Percentiles rank a stretch among this genome's conserved stretches.
phyloP scores from a whole-genome alignment of 2,329 filamentous ascomycete genomes.

The Pseudonectria foliicola region DNA sequence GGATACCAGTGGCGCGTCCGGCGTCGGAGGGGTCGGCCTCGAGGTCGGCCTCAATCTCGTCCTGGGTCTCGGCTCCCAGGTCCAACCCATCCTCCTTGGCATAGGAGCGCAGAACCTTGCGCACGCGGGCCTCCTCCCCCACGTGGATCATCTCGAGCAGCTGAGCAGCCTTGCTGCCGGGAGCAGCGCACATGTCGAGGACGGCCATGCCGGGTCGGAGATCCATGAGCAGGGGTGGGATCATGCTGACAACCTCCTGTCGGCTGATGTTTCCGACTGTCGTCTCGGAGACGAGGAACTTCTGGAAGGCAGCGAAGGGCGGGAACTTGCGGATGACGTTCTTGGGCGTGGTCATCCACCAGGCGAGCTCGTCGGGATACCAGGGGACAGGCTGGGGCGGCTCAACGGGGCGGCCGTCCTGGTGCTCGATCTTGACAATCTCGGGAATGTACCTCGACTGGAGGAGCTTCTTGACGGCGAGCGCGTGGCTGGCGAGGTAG shows the following conservation, averaged over 20 bases:
- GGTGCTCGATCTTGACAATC: slow-evolving; percentile 74
- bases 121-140: slow-evolving; percentile 82
- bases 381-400: slow-evolving; percentile 76
- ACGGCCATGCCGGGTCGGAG: slow-evolving; percentile 86
- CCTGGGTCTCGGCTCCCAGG: slow-evolving; percentile 39
- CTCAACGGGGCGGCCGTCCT: slow-evolving; percentile 74
- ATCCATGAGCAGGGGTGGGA: slow-evolving; percentile 89
- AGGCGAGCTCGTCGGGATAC: slow-evolving; percentile 93
- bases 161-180: slow-evolving; percentile 94
- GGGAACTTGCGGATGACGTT: slow-evolving; percentile 89
- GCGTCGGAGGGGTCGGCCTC: slow-evolving; percentile 60
- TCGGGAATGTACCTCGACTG: slow-evolving; percentile 85
- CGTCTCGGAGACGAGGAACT: slow-evolving; percentile 95
- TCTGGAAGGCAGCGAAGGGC: slow-evolving; percentile 92
- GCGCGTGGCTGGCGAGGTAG: slow-evolving; percentile 60
- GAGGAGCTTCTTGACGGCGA: slow-evolving; percentile 82
- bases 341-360: slow-evolving; percentile 98
- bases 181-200: slow-evolving; percentile 91
- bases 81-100: slow-evolving; percentile 54
- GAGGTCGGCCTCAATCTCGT: slow-evolving; percentile 44
- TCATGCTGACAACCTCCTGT: slow-evolving; percentile 98
- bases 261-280: slow-evolving; percentile 95
- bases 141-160: slow-evolving; percentile 88
- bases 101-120: slow-evolving; percentile 59
- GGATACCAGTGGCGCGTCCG: slow-evolving; percentile 80